Evolutionary conservation across 345 rosid species (phyloP).

Genomic region (Nephelium lappaceum): DNA sequence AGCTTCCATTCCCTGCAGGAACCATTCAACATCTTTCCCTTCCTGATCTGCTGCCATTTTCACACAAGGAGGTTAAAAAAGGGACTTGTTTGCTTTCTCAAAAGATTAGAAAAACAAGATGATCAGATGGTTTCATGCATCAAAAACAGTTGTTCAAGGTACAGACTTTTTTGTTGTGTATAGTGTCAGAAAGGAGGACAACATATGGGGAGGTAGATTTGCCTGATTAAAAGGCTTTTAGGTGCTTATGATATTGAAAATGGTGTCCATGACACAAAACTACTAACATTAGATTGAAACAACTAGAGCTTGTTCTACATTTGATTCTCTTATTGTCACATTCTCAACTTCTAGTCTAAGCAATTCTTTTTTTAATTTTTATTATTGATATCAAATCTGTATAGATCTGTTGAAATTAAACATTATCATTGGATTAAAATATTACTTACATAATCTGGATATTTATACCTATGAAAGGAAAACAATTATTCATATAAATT

Average conservation of each 20-base stretch:
- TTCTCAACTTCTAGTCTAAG: constrained; percentile 29
- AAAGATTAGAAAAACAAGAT: not conserved
- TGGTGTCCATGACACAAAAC: not conserved
- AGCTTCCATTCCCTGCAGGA: constrained; percentile 56
- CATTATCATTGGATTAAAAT: too few relatives aligned
- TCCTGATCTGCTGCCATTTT: constrained; percentile 64
- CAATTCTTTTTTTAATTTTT: constrained; percentile 10
- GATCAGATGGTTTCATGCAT: not conserved
- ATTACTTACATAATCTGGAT: too few relatives aligned
- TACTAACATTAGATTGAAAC: not conserved
- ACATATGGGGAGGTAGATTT: not conserved
- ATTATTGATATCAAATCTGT: too few relatives aligned
- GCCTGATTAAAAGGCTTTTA: not conserved
- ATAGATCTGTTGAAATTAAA: too few relatives aligned
- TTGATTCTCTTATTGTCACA: constrained; percentile 18
- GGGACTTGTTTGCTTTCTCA: not conserved
- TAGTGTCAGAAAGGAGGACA: not conserved
- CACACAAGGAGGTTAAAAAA: not conserved
- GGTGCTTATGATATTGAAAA: constrained; percentile 2
- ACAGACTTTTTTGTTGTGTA: too few relatives aligned
- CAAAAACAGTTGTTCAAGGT: not conserved
- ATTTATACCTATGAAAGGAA: too few relatives aligned
- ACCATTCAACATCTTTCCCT: constrained; percentile 63
- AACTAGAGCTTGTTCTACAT: too few relatives aligned
- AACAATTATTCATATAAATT: too few relatives aligned